Percentiles rank a stretch among this genome's conserved stretches.
Conservation (phyloP, 352 stramenopile species). For the Chloridella minuta region DNA sequence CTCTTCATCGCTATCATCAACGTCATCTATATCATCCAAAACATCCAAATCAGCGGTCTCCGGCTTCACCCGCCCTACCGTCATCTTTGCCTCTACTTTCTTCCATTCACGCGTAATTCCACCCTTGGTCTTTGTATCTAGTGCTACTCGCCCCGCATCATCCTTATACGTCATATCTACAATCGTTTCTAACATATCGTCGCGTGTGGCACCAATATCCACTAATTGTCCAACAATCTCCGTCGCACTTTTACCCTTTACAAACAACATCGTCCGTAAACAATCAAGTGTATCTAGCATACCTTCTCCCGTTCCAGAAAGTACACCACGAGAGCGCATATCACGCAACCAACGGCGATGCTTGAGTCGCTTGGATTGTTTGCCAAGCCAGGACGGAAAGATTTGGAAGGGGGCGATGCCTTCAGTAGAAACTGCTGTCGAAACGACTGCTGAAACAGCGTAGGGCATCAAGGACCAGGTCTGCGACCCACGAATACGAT, state of each 20-base stretch:
- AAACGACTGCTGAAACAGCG: constrained; percentile 48
- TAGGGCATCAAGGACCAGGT: constrained; percentile 70
- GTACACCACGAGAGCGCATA: constrained; percentile 38
- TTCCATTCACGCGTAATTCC: constrained; percentile 71
- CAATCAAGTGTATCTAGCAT: constrained; percentile 21
- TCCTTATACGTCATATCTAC: constrained; percentile 29
- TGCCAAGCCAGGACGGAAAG: constrained; percentile 59
- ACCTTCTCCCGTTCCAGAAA: constrained; percentile 37
- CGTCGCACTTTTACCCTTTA: constrained; percentile 27
- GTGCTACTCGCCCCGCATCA: constrained; percentile 33
- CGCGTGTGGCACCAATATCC: constrained; percentile 65
- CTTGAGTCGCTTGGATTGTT: constrained; percentile 74
- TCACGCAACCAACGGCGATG: constrained; percentile 64
- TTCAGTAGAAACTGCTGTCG: constrained; percentile 30
- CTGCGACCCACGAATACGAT: constrained; percentile 29
- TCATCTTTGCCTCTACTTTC: constrained; percentile 25
- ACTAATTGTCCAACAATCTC: constrained; percentile 69
- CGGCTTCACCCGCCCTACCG: too few species aligned
- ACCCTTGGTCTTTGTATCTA: constrained; percentile 39
- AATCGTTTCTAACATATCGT: constrained; percentile 92
- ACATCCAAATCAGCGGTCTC: too few species aligned
- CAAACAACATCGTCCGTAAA: not conserved
- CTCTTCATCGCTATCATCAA: too few species aligned
- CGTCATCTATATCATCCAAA: too few species aligned
- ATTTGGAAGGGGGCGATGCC: constrained; percentile 26